These are phyloP conservation scores for Flaveria bidentis DNA, from an alignment of 129 eudicot genomes.

Conservation along the genomic window DNA sequence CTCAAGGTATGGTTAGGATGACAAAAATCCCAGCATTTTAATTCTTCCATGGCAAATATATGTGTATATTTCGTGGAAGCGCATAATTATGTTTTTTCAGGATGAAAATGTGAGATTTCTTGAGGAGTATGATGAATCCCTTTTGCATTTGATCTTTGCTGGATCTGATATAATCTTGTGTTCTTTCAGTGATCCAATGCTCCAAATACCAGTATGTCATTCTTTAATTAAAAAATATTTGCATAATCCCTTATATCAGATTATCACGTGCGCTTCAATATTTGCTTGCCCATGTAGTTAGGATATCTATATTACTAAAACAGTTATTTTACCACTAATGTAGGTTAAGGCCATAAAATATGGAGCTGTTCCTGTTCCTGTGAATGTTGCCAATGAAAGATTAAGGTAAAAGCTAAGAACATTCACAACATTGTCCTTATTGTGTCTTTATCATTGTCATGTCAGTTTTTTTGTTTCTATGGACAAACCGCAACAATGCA, in stretches of 20 bases:
- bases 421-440: neutral
- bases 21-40: neutral
- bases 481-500: neutral
- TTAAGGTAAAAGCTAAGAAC: conserved; percentile 38
- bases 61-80: neutral
- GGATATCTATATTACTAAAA: neutral
- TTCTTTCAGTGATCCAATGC: conserved; percentile 50
- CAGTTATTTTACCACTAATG: neutral
- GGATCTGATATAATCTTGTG: conserved; percentile 64
- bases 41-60: neutral
- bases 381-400: conserved; percentile 35
- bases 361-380: conserved; percentile 52
- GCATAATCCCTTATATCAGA: neutral
- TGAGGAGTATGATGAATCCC: conserved; percentile 51
- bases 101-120: conserved; percentile 51
- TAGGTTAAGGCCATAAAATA: conserved; percentile 58
- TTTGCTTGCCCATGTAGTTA: conserved; percentile 1
- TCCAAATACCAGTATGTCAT: conserved; percentile 51
- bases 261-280: neutral
- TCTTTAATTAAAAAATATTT: neutral
- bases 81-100: conserved; percentile 34
- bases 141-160: conserved; percentile 53
- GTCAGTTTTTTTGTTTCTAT: neutral
- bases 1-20: conserved; percentile 38
- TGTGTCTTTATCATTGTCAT: neutral